Conservation (phyloP, 2,329 filamentous ascomycete species). For the Penicillium aurantiogriseum region DNA sequence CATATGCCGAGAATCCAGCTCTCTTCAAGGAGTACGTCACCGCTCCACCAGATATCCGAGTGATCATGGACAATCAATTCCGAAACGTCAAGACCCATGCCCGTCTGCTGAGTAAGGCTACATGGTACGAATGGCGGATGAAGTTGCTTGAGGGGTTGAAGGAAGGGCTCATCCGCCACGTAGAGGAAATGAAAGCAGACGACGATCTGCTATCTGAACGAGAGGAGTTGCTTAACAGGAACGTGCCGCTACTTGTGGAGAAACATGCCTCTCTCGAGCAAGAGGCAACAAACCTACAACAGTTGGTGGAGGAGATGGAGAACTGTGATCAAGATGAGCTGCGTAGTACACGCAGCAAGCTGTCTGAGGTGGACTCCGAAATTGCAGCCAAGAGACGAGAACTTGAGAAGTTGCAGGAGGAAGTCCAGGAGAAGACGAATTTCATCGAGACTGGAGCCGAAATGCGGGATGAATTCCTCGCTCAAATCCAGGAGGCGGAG, state of each 20-base stretch:
- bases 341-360: constrained; percentile 65
- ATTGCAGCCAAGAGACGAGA: constrained; percentile 67
- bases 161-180: constrained; percentile 72
- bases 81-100: constrained; percentile 96
- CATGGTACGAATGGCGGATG: constrained; percentile 98
- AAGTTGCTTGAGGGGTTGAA: constrained; percentile 80
- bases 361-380: constrained; percentile 64
- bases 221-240: constrained; percentile 64
- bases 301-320: constrained; percentile 61
- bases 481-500: constrained; percentile 79
- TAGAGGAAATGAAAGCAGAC: constrained; percentile 74
- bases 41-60: constrained; percentile 76
- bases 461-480: constrained; percentile 66
- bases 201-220: constrained; percentile 65
- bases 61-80: constrained; percentile 93
- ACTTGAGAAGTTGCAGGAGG: constrained; percentile 64
- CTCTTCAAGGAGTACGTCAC: constrained; percentile 89
- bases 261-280: constrained; percentile 61
- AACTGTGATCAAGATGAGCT: constrained; percentile 77
- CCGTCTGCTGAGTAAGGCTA: constrained; percentile 83
- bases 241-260: constrained; percentile 64
- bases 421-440: constrained; percentile 66
- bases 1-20: constrained; percentile 83
- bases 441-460: constrained; percentile 62
- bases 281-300: constrained; percentile 67